A percentile compares a stretch with the other conserved stretches of the same genome.
Evolutionary conservation across 108 stramenopile genomes (phyloP).

Genomic region (Pseudonitzschia pungens): DNA sequence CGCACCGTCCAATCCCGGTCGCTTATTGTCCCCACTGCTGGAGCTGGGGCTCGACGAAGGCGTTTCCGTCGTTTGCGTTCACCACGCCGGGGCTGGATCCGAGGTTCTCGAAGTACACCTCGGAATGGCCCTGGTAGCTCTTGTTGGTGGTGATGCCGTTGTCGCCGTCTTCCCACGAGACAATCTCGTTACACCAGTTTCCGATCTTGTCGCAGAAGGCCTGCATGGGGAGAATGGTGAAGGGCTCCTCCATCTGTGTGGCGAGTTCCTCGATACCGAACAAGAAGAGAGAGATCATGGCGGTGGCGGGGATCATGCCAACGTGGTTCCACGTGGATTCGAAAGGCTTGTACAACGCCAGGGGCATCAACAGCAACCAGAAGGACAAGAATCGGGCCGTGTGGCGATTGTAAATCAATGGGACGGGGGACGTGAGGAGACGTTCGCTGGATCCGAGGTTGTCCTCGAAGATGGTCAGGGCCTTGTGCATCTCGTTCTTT

Average conservation of each 20-base stretch:
- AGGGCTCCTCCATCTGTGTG: constrained; percentile 84
- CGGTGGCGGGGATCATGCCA: constrained; percentile 66
- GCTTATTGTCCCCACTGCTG: too few relatives aligned
- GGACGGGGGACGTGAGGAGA: constrained; percentile 67
- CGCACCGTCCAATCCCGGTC: too few relatives aligned
- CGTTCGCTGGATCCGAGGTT: constrained; percentile 65
- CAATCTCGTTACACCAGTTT: constrained; percentile 38
- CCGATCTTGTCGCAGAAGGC: constrained; percentile 62
- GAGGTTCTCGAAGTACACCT: too few relatives aligned
- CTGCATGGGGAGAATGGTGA: constrained; percentile 67
- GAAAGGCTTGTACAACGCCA: constrained; percentile 77
- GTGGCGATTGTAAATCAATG: constrained; percentile 71
- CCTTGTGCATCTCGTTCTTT: constrained; percentile 69
- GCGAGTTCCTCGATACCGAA: constrained; percentile 88
- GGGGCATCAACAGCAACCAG: constrained; percentile 72
- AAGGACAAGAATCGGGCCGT: constrained; percentile 78
- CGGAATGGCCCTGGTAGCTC: too few relatives aligned
- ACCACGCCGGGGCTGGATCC: too few relatives aligned
- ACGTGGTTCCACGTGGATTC: constrained; percentile 71
- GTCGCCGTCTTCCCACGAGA: constrained; percentile 26
- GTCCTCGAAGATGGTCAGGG: constrained; percentile 73
- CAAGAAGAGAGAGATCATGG: constrained; percentile 59
- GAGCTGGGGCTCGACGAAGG: too few relatives aligned
- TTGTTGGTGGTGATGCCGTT: constrained; percentile 23
- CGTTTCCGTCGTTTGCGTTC: too few relatives aligned